Conservation (phyloP, 2,329 filamentous ascomycete species). For the Diaporthe aspalathi region DNA sequence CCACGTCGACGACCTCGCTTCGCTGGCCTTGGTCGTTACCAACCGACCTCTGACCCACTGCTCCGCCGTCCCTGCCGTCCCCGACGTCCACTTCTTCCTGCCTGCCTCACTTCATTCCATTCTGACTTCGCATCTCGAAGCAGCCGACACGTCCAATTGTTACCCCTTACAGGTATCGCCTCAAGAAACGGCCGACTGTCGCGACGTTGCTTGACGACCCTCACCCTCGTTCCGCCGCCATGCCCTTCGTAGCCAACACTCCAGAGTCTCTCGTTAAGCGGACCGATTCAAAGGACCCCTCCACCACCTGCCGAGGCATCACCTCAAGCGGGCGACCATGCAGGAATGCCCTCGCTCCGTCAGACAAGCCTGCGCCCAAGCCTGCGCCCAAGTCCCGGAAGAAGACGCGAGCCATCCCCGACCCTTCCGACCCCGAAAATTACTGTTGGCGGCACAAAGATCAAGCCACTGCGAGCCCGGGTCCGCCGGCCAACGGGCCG, state of each 20-base stretch:
- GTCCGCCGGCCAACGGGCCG: slow-evolving; percentile 58
- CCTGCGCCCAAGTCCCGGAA: slow-evolving; percentile 47
- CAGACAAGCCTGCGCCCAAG: slow-evolving; percentile 51
- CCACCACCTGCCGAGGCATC: slow-evolving; percentile 88
- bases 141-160: neutral
- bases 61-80: slow-evolving; percentile 3
- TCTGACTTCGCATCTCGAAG: neutral
- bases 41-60: slow-evolving; percentile 19
- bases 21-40: slow-evolving; percentile 33
- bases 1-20: slow-evolving; percentile 36
- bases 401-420: slow-evolving; percentile 52
- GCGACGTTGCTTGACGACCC: slow-evolving; percentile 39
- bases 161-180: neutral
- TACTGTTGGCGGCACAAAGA: slow-evolving; percentile 98
- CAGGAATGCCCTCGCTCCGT: slow-evolving; percentile 72
- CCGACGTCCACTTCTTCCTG: slow-evolving; percentile 13
- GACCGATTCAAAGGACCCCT: slow-evolving; percentile 85
- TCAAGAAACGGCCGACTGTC: slow-evolving; percentile 28
- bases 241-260: slow-evolving; percentile 77
- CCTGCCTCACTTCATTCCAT: neutral
- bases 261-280: slow-evolving; percentile 84
- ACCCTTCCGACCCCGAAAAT: slow-evolving; percentile 68
- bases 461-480: slow-evolving; percentile 72
- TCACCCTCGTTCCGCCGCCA: slow-evolving; percentile 48
- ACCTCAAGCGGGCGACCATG: slow-evolving; percentile 87